These are phyloP conservation scores for Colletotrichum limetticola DNA, from an alignment of 2,329 filamentous ascomycete species.

Conservation along the genomic window DNA sequence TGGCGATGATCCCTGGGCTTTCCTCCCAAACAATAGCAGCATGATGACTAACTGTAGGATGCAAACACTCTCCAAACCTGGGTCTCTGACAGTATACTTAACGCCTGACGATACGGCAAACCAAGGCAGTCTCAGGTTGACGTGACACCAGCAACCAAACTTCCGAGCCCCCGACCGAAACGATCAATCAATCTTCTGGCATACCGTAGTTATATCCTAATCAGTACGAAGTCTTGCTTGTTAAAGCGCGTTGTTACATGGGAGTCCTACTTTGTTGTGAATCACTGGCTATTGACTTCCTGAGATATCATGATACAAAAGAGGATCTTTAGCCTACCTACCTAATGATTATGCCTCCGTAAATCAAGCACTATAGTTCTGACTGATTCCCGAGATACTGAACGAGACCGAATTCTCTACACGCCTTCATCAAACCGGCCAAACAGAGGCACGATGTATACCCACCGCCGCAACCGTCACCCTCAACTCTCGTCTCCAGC, in stretches of 20 bases:
- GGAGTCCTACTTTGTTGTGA: neutral
- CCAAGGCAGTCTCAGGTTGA: neutral
- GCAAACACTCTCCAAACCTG: neutral
- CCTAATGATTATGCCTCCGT: neutral
- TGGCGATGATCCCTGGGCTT: neutral
- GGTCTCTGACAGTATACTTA: neutral
- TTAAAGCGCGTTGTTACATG: neutral
- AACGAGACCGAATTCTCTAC: too few species aligned
- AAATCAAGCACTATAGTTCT: neutral
- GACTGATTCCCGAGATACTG: too few species aligned
- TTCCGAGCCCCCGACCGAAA: neutral
- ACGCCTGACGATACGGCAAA: neutral
- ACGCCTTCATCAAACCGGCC: neutral
- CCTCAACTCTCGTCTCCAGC: constrained; percentile 1
- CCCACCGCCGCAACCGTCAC: constrained; percentile 26
- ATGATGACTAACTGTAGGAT: neutral
- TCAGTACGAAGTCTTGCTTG: neutral
- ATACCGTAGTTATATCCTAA: neutral
- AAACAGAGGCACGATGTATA: neutral
- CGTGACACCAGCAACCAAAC: neutral
- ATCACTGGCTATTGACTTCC: neutral
- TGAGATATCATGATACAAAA: neutral
- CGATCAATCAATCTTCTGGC: neutral
- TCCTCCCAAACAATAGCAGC: neutral
- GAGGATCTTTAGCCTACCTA: too few species aligned